Evolutionary conservation across 164 flowering plant genomes (phyloP), one percentile per base, ranked within the genome.

Genomic region (Akebia trifoliata): DNA sequence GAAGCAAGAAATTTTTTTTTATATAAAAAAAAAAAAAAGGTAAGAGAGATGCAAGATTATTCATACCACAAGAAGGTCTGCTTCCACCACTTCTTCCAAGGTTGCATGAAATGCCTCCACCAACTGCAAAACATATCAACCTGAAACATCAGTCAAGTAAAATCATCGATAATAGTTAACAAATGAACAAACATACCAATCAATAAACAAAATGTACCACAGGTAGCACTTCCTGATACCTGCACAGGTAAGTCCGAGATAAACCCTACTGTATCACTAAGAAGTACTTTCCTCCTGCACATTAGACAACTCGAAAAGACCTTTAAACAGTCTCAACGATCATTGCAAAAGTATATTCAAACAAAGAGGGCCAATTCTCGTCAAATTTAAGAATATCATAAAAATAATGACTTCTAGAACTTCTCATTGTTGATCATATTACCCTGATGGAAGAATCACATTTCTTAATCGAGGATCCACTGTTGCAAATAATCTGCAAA

Each of bases 81-180:
- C 99, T 74, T 93, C 97, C 15, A 81, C 86, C 44, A 87, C 96
- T 81, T 90, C 99, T 74, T 93, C 99, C 74, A 93, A 67, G 15
- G 99, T 93, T 34, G 96, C 95, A 74, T 87, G 92, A 77, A 93
- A 93, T 52, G 99, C 99, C 74, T 93, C 91, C 46, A 90, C 88
- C 45, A 93, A 70, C 96, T 93, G 72, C 64, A 71, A 70, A 60
- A 71, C 26, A 53, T 51, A 43, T 18, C 9, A 50, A 43, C 32
- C 17, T 57, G 22, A n/a, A 47, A 45, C 22, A 36, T 32, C 37
- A 17, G 63, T 53, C 50, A 42, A 54, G 8, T 4, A 36, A 68
- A 26, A 10, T 22, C 31, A 6, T 12, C 22, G 7, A 2, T 42
- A 30, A 17, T 15, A 49, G 17, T 20, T 12, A 1, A 50, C 22